Evolutionary conservation across 108 stramenopile genomes (phyloP).

Genomic region (Fistulifera pelliculosa): DNA sequence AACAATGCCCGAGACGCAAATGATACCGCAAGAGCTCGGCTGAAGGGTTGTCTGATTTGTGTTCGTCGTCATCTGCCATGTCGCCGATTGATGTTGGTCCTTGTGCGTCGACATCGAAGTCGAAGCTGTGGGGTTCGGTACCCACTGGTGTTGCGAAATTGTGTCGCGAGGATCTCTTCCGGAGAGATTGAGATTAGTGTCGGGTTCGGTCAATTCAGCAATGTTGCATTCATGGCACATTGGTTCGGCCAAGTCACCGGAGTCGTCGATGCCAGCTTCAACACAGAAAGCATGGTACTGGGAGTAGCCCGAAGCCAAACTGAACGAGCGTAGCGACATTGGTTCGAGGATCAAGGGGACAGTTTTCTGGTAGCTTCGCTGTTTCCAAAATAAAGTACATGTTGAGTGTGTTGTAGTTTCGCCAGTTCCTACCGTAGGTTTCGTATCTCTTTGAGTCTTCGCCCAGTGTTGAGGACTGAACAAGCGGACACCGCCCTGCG

Average conservation of each 20-base stretch:
- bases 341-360: slow-evolving; percentile 11
- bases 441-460: slow-evolving; percentile 2
- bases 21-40: slow-evolving; percentile 25
- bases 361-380: slow-evolving; percentile 2
- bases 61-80: slow-evolving; percentile 8
- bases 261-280: slow-evolving; percentile 1
- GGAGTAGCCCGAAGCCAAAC: slow-evolving; percentile 12
- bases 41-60: not conserved
- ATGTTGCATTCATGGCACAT: not conserved
- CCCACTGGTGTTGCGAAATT: not conserved
- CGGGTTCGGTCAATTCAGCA: not conserved
- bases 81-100: not conserved
- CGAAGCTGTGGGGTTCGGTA: not conserved
- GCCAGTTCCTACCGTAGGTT: not conserved
- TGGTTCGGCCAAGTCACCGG: slow-evolving; percentile 3
- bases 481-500: slow-evolving; percentile 12
- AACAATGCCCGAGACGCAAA: slow-evolving; percentile 16
- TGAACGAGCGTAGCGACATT: slow-evolving; percentile 16
- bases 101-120: not conserved
- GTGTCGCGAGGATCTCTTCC: not conserved
- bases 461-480: slow-evolving; percentile 40
- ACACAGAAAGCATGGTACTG: slow-evolving; percentile 16
- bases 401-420: not conserved
- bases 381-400: slow-evolving; percentile 5
- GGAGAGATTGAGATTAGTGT: no score